Percentiles rank a stretch among this genome's conserved stretches.
These are phyloP conservation scores for Raffaelea ambrosiae DNA, from an alignment of 2,329 filamentous ascomycete genomes.

Conservation along the genomic window DNA sequence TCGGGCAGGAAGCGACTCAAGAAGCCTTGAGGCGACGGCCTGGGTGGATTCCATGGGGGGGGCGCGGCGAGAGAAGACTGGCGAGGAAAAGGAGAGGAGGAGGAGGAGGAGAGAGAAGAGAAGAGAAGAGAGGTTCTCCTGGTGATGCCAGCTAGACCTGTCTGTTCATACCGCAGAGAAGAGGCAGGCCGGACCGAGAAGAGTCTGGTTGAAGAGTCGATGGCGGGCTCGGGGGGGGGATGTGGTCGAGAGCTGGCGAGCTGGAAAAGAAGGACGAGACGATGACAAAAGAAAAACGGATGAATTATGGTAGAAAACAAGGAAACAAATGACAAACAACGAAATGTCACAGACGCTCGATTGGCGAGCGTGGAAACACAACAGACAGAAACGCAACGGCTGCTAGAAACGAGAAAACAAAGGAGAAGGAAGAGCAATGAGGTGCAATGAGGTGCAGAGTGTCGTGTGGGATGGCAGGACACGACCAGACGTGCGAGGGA, in stretches of 20 bases:
- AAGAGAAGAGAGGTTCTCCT: neutral
- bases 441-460: neutral
- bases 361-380: no score
- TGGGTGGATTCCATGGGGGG: slow-evolving; percentile 29
- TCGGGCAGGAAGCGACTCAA: slow-evolving; percentile 47
- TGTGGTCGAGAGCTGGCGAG: neutral
- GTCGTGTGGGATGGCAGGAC: neutral
- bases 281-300: no score
- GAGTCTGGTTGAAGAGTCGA: no score
- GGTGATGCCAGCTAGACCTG: no score
- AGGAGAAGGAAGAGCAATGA: neutral
- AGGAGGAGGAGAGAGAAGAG: neutral
- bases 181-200: neutral
- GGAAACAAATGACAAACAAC: no score
- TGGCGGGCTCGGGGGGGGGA: no score
- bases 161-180: neutral
- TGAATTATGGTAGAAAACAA: neutral
- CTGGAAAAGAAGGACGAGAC: neutral
- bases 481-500: neutral
- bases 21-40: slow-evolving; percentile 26
- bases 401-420: neutral
- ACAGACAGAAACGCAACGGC: neutral
- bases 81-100: neutral
- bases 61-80: neutral
- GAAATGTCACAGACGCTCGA: no score